Evolutionary conservation across 345 rosid species (phyloP).

Genomic region (Litchi chinensis): DNA sequence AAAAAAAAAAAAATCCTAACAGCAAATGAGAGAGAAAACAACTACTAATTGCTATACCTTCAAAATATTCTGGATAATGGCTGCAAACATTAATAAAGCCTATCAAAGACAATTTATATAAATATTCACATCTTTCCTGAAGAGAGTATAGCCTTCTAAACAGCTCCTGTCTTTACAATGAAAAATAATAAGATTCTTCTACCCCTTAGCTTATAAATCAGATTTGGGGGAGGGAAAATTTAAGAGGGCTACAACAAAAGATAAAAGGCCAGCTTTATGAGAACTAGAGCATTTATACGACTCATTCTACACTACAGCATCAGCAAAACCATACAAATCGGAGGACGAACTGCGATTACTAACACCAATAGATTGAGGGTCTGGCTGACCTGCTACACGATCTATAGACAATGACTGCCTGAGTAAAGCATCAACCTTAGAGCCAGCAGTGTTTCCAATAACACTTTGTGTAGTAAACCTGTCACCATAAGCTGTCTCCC

Average conservation of each 20-base stretch:
- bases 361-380: slow-evolving; percentile 24
- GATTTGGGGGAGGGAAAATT: not conserved
- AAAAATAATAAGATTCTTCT: not conserved
- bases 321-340: slow-evolving; percentile 47
- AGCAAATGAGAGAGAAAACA: no score
- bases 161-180: not conserved
- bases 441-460: slow-evolving; percentile 31
- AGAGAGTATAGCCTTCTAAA: not conserved
- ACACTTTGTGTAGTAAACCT: slow-evolving; percentile 35
- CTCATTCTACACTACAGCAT: slow-evolving; percentile 28
- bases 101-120: not conserved
- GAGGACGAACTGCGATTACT: slow-evolving; percentile 28
- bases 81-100: not conserved
- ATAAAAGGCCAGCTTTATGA: slow-evolving; percentile 2
- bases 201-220: not conserved
- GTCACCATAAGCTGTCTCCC: slow-evolving; percentile 23
- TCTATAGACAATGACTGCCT: slow-evolving; percentile 44
- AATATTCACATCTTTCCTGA: not conserved
- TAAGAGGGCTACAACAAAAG: slow-evolving; percentile 1
- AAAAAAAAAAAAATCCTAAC: no score
- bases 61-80: no score
- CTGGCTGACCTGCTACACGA: slow-evolving; percentile 45
- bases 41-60: no score
- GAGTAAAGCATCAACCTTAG: slow-evolving; percentile 28
- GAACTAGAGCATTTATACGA: slow-evolving; percentile 16